phyloP scores from a whole-genome alignment of 2,329 filamentous ascomycete species.

The Phialemoniopsis sp. region DNA sequence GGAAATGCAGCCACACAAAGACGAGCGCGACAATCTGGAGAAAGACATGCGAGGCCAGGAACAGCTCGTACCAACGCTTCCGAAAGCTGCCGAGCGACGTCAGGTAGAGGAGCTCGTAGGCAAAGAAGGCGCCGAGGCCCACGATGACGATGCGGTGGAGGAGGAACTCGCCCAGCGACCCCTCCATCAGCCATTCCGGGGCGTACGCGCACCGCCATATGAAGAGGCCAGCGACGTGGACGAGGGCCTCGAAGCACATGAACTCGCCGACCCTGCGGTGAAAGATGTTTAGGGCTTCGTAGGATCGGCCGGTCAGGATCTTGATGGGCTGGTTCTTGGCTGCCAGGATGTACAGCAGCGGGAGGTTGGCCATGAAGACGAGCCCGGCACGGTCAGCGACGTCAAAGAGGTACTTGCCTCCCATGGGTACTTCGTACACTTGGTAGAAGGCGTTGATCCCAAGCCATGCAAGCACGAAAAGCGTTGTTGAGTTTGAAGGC shows the following conservation, averaged over 20 bases:
- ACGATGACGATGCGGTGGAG: constrained; percentile 34
- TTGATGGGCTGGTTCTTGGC: constrained; percentile 65
- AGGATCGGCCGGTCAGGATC: constrained; percentile 57
- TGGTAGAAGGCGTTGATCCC: constrained; percentile 55
- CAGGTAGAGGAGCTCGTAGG: constrained; percentile 59
- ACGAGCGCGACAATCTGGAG: constrained; percentile 50
- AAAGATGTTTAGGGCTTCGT: constrained; percentile 62
- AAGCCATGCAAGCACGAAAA: constrained; percentile 47
- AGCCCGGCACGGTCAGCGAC: constrained; percentile 54
- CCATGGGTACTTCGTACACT: constrained; percentile 45
- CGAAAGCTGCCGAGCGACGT: constrained; percentile 58
- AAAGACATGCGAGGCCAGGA: constrained; percentile 53
- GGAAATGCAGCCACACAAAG: constrained; percentile 58
- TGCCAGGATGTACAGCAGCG: constrained; percentile 55
- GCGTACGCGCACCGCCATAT: constrained; percentile 48
- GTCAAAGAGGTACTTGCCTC: constrained; percentile 46
- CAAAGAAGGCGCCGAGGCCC: constrained; percentile 41
- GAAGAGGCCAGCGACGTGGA: constrained; percentile 54
- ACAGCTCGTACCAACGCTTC: constrained; percentile 58
- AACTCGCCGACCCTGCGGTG: constrained; percentile 60
- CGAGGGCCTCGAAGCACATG: constrained; percentile 53
- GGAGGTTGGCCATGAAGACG: constrained; percentile 44
- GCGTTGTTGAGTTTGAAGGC: constrained; percentile 51
- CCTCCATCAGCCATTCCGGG: constrained; percentile 36
- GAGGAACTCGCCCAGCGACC: constrained; percentile 42